These are phyloP conservation scores for Pyrus hybrid DNA, from an alignment of 331 rosid species.

Conservation along the genomic window DNA sequence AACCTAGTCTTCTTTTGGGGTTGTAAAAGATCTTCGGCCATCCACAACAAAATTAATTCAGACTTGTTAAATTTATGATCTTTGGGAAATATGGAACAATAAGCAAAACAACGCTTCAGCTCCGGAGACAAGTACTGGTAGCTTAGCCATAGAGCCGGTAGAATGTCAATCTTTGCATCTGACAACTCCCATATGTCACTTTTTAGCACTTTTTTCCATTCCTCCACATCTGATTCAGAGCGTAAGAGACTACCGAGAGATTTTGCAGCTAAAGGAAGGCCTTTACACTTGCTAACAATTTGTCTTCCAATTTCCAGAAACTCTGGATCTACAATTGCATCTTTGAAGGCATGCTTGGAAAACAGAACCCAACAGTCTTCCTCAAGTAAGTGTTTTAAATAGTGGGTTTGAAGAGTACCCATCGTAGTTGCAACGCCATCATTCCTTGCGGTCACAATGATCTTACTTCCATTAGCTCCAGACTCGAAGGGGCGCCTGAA, in stretches of 20 bases:
- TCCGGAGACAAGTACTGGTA: not conserved
- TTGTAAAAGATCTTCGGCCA: not conserved
- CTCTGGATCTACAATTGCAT: not conserved
- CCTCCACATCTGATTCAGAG: not conserved
- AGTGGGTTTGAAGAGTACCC: not conserved
- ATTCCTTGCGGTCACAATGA: not conserved
- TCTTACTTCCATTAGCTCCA: not conserved
- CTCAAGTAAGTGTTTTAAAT: not conserved
- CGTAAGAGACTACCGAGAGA: not conserved
- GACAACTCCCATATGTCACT: not conserved
- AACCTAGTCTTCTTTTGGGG: not conserved
- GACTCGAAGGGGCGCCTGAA: not conserved
- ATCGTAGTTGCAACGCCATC: not conserved
- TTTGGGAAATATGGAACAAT: not conserved
- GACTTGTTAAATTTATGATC: not conserved
- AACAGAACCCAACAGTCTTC: constrained; percentile 18
- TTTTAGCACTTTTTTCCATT: not conserved
- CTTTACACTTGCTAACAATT: not conserved
- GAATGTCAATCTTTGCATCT: not conserved
- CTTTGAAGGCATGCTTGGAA: constrained; percentile 1
- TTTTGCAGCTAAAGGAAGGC: not conserved
- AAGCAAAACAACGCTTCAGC: not conserved
- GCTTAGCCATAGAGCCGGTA: not conserved
- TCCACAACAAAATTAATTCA: not conserved
- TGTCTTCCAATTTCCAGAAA: not conserved